Evolutionary conservation across 2,329 filamentous ascomycete species (phyloP).

Genomic region (Aspergillus neotritici): DNA sequence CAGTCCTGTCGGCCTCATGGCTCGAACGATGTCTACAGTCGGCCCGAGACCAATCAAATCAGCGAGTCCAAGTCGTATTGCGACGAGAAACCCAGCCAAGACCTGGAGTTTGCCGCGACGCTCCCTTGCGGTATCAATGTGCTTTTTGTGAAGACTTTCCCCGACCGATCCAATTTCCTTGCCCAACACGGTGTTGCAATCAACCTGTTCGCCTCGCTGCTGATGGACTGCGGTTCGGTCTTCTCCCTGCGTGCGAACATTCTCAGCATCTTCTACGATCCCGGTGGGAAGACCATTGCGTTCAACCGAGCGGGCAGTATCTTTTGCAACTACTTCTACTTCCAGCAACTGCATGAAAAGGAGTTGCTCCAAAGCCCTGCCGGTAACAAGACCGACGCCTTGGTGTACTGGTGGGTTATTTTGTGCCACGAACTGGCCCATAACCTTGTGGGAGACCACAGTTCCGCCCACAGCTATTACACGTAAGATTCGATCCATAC

Average conservation of each 20-base stretch:
- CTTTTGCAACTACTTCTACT: slow-evolving; percentile 92
- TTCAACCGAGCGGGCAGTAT: slow-evolving; percentile 85
- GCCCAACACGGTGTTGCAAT: slow-evolving; percentile 56
- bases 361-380: slow-evolving; percentile 37
- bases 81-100: slow-evolving; percentile 67
- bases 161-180: slow-evolving; percentile 54
- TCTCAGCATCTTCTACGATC: slow-evolving; percentile 84
- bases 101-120: slow-evolving; percentile 66
- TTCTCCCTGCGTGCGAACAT: slow-evolving; percentile 65
- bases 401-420: slow-evolving; percentile 92
- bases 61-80: slow-evolving; percentile 83
- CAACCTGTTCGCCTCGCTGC: slow-evolving; percentile 62
- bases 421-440: slow-evolving; percentile 93
- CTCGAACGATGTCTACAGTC: slow-evolving; percentile 65
- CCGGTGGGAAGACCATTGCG: slow-evolving; percentile 72
- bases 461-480: slow-evolving; percentile 74
- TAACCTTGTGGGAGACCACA: slow-evolving; percentile 76
- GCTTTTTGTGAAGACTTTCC: slow-evolving; percentile 58
- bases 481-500: slow-evolving; percentile 36
- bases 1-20: slow-evolving; percentile 71
- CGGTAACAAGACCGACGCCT: slow-evolving; percentile 58
- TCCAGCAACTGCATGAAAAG: slow-evolving; percentile 66
- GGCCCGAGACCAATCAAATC: slow-evolving; percentile 65
- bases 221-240: slow-evolving; percentile 63
- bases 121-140: slow-evolving; percentile 68